Conservation (phyloP, 2,329 filamentous ascomycete species). For the Diaporthe velutina region DNA sequence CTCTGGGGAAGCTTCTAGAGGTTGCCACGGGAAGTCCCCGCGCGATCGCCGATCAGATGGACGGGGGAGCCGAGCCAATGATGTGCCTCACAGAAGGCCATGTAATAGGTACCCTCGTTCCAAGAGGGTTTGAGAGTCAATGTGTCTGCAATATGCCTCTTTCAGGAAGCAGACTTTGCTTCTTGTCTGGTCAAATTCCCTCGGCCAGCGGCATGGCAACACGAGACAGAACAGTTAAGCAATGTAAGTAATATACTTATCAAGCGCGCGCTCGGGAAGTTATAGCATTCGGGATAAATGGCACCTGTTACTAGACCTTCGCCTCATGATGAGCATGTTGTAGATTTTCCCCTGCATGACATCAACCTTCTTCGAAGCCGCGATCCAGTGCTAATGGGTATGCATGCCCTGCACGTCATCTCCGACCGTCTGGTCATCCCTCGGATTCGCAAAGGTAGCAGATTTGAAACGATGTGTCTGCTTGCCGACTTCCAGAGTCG, state of each 20-base stretch:
- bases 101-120: background rate
- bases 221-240: background rate
- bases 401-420: background rate
- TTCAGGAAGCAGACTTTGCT: too few relatives aligned
- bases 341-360: slow-evolving; percentile 25
- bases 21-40: background rate
- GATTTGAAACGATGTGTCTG: background rate
- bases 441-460: background rate
- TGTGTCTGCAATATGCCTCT: background rate
- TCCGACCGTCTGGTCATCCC: background rate
- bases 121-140: background rate
- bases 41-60: background rate
- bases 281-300: too few relatives aligned
- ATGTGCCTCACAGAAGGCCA: background rate
- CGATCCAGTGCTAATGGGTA: background rate
- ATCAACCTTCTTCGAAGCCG: background rate
- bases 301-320: background rate
- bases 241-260: background rate
- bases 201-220: background rate
- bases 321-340: background rate
- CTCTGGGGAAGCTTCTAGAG: background rate
- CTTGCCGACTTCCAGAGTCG: background rate
- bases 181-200: too few relatives aligned
- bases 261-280: background rate
- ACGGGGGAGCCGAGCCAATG: background rate